Base-by-base conservation (phyloP, 2,329 filamentous ascomycete species). In the Botrytis squamosa region DNA sequence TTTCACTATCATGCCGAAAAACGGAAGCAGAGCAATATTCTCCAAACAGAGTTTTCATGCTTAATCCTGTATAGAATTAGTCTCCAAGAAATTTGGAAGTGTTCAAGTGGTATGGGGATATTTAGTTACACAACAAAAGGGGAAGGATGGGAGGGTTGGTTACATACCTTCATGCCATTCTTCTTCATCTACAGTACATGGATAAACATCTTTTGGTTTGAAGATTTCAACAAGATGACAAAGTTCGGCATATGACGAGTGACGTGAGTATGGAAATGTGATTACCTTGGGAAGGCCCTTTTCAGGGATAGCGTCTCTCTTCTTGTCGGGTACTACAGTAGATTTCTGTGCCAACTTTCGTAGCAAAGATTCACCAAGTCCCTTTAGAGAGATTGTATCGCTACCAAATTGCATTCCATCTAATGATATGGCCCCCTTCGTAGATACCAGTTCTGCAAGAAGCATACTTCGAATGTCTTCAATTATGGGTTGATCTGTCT, bases 231-330 rank as follows among this genome's bases (percentile, higher is more conserved):
- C 85, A 0, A 98, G 83, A 71, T 89, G 83, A 76, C 93, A 92
- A 4, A 97, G 86, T 80, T 98, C 95, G 0, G 85, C 84, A 75
- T 96, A 95, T 0, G 93, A 97, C 0, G 95, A 97, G 81, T 98
- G 95, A 1, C 95, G 88, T 0, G 95, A 95, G 80, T 95, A 98
- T 0, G 95, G 93, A 77, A 97, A 98, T 0, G 81, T 83, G 4
- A 91, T 88, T 18, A 75, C 49, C 66, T 74, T 78, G 1, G 78
- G 76, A 22, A 81, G 74, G n/a, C n/a, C 44, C 9, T 44, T 46
- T 36, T 4, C 9, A 20, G 49, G 40, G 42, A 52, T 6, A 46
- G 10, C 0, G 9, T 60, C 36, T 44, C 36, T 49, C 25, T 57
- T 70, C 22, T 75, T 66, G n/a, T 59, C 64, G 9, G 42, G 40